A percentile compares a stretch with the other conserved stretches of the same genome.
phyloP scores from a whole-genome alignment of 768 basidiomycete species.

The Cyathus striatus region DNA sequence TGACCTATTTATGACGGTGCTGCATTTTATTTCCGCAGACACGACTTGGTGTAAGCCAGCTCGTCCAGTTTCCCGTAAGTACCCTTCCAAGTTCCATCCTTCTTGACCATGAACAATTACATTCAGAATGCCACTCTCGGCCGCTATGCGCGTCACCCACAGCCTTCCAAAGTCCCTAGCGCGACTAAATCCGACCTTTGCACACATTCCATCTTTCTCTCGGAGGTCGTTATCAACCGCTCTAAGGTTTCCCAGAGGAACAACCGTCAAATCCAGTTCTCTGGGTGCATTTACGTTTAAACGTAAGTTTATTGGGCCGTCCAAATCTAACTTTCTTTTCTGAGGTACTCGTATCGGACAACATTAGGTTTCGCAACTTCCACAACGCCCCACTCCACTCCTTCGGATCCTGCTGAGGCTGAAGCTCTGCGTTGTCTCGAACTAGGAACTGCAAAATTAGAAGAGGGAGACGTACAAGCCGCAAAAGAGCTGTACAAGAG shows the following conservation, averaged over 20 bases:
- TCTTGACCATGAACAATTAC: too few species aligned
- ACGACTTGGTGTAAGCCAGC: too few species aligned
- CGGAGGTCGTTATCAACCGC: constrained; percentile 9
- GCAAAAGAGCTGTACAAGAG: constrained; percentile 76
- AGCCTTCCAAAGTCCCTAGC: constrained; percentile 4
- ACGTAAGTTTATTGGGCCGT: constrained; percentile 19
- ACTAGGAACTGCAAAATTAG: constrained; percentile 77
- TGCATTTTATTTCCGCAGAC: too few species aligned
- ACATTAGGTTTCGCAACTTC: constrained; percentile 73
- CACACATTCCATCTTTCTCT: constrained; percentile 8
- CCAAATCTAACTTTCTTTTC: constrained; percentile 1
- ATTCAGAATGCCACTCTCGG: constrained; percentile 15
- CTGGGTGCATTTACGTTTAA: constrained; percentile 12
- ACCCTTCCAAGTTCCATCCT: too few species aligned
- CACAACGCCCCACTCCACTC: constrained; percentile 74
- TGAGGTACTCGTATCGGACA: background rate
- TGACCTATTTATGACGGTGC: too few species aligned
- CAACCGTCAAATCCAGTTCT: constrained; percentile 13
- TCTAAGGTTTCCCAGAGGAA: constrained; percentile 7
- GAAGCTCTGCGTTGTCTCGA: constrained; percentile 79
- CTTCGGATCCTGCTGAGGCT: constrained; percentile 75
- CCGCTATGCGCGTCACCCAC: constrained; percentile 10
- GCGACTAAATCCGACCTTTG: constrained; percentile 1
- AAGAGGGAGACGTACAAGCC: constrained; percentile 79
- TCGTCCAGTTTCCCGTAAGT: too few species aligned